A percentile compares a stretch with the other conserved stretches of the same genome.
Evolutionary conservation across 1,284 basidiomycete genomes (phyloP).

Genomic region (Fomitopsis betulina): DNA sequence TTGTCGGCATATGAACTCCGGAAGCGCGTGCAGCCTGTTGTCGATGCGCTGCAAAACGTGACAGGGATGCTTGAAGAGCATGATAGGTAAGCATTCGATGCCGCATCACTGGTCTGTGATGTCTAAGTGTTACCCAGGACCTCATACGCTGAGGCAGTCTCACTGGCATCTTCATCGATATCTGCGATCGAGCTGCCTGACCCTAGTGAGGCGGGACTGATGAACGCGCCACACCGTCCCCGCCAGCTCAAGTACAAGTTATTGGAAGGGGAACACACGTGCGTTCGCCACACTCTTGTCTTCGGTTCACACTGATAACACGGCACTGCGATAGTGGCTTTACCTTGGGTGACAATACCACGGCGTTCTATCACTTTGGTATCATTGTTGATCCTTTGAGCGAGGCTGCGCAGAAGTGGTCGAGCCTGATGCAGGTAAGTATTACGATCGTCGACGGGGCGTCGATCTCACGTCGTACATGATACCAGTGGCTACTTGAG

Average conservation of each 20-base stretch:
- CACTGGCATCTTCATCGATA: conserved; percentile 67
- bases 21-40: conserved; percentile 65
- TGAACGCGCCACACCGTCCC: conserved; percentile 56
- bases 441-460: neutral
- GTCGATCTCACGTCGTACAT: neutral
- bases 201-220: conserved; percentile 68
- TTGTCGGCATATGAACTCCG: conserved; percentile 70
- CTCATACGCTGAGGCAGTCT: conserved; percentile 54
- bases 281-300: conserved; percentile 5
- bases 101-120: neutral
- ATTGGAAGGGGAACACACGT: conserved; percentile 65
- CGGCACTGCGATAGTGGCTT: conserved; percentile 48
- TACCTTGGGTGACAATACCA: conserved; percentile 60
- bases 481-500: conserved; percentile 48
- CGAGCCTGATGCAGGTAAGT: conserved; percentile 68
- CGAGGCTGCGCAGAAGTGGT: conserved; percentile 82
- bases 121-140: conserved; percentile 33
- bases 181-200: conserved; percentile 64
- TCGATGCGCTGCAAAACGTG: conserved; percentile 56
- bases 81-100: neutral
- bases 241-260: conserved; percentile 54
- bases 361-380: conserved; percentile 70
- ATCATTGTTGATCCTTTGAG: conserved; percentile 84
- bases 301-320: neutral
- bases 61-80: conserved; percentile 33